Evolutionary conservation across 306 rosid species (phyloP).

Genomic region (Psophocarpus tetragonolobus): DNA sequence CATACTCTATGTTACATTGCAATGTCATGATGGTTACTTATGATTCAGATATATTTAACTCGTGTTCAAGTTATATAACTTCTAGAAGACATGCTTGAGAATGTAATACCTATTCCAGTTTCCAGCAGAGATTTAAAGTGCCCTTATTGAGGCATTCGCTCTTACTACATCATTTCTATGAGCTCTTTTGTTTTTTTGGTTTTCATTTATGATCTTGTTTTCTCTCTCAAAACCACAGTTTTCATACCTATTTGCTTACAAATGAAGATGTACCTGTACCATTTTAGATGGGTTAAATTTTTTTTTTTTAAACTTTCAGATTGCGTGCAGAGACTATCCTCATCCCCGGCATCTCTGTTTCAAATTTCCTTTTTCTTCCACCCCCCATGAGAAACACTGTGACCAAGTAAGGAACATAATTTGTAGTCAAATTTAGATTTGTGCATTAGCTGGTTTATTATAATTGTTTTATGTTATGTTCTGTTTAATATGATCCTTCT

Average conservation of each 20-base stretch:
- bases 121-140: background rate
- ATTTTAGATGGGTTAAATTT: constrained; percentile 29
- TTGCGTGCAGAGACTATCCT: constrained; percentile 91
- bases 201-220: background rate
- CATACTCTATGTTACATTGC: background rate
- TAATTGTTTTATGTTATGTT: background rate
- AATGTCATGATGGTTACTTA: background rate
- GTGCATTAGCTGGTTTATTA: background rate
- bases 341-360: constrained; percentile 83
- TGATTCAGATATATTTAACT: background rate
- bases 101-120: background rate
- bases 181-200: background rate
- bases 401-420: constrained; percentile 47
- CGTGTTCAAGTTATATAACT: background rate
- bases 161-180: background rate
- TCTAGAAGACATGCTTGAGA: background rate
- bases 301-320: constrained; percentile 47
- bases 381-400: constrained; percentile 63
- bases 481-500: constrained; percentile 2
- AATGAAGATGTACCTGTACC: background rate
- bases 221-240: background rate
- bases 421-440: background rate
- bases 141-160: background rate
- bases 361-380: constrained; percentile 58
- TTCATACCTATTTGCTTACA: background rate